Evolutionary conservation across 495 filamentous ascomycete genomes (phyloP).

Genomic region (Talaromyces stipitatus): DNA sequence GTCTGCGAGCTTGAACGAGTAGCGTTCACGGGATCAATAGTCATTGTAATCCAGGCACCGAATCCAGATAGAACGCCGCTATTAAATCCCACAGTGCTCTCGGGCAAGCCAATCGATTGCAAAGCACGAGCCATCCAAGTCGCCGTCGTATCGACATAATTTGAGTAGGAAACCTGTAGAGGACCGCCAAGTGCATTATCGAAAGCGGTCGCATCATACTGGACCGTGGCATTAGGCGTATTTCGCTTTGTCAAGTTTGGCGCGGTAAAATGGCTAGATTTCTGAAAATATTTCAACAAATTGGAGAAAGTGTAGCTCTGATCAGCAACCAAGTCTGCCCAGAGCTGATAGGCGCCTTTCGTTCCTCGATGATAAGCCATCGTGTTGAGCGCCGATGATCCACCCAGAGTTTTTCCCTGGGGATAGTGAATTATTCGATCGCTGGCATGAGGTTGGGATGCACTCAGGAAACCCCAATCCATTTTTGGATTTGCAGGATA

Average conservation of each 20-base stretch:
- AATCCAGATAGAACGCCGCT: slow-evolving; percentile 7
- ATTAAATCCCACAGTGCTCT: slow-evolving; percentile 20
- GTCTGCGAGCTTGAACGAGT: slow-evolving; percentile 32
- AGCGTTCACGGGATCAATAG: slow-evolving; percentile 17
- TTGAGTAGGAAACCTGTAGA: slow-evolving; percentile 26
- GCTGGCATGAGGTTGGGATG: slow-evolving; percentile 20
- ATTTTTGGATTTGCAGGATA: slow-evolving; percentile 27
- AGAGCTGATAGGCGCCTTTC: slow-evolving; percentile 28
- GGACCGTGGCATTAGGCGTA: slow-evolving; percentile 12
- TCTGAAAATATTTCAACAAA: slow-evolving; percentile 33
- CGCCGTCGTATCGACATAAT: slow-evolving; percentile 23
- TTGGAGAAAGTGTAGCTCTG: slow-evolving; percentile 34
- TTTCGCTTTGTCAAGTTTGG: slow-evolving; percentile 12
- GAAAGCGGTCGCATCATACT: slow-evolving; percentile 20
- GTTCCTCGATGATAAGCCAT: slow-evolving; percentile 38
- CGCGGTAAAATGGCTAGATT: slow-evolving; percentile 24
- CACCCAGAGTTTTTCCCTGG: slow-evolving; percentile 29
- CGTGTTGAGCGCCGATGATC: slow-evolving; percentile 28
- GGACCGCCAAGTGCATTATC: slow-evolving; percentile 19
- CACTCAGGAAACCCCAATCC: slow-evolving; percentile 43
- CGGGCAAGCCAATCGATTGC: slow-evolving; percentile 17
- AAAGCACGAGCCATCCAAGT: slow-evolving; percentile 22
- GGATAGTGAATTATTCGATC: slow-evolving; percentile 33
- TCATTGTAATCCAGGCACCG: not conserved
- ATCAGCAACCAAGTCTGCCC: slow-evolving; percentile 41